Conservation (phyloP, 2,329 filamentous ascomycete genomes). For the Dactylonectria estremocensis region DNA sequence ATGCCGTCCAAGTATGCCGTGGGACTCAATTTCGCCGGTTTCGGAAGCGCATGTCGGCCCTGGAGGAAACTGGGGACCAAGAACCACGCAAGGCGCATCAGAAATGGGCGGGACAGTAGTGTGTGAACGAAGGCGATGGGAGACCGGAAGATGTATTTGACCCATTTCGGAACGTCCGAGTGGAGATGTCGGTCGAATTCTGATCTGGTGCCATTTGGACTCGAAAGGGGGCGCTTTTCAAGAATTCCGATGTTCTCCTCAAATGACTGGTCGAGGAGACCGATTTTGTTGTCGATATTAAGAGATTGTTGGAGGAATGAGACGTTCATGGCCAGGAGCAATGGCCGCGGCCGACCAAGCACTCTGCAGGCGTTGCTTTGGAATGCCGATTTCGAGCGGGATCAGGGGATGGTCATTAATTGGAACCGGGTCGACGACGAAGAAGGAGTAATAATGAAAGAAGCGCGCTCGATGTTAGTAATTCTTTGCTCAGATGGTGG, state of each 20-base stretch:
- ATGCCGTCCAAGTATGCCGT: constrained; percentile 73
- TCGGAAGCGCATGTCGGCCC: constrained; percentile 11
- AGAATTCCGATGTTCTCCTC: constrained; percentile 20
- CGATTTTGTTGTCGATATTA: constrained; percentile 1
- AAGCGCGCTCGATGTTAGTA: not conserved
- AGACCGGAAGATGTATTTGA: not conserved
- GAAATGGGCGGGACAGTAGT: constrained; percentile 6
- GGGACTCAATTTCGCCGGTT: constrained; percentile 2
- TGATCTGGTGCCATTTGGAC: not conserved
- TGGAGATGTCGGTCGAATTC: not conserved
- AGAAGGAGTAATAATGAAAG: not conserved
- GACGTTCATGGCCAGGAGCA: constrained; percentile 9
- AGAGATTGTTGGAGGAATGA: not conserved
- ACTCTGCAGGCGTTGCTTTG: not conserved
- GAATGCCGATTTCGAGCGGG: not conserved
- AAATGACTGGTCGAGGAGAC: constrained; percentile 3
- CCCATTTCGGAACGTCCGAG: constrained; percentile 5
- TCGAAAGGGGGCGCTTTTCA: not conserved
- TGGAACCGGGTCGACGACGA: not conserved
- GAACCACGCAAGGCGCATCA: constrained; percentile 8
- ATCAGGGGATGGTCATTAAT: not conserved
- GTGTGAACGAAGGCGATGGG: constrained; percentile 10
- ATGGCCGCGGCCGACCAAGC: not conserved
- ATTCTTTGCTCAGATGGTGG: not conserved
- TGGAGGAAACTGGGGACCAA: constrained; percentile 17